Evolutionary conservation across 805 yeast species (phyloP).

Genomic region (Yamadazyma kitorensis): DNA sequence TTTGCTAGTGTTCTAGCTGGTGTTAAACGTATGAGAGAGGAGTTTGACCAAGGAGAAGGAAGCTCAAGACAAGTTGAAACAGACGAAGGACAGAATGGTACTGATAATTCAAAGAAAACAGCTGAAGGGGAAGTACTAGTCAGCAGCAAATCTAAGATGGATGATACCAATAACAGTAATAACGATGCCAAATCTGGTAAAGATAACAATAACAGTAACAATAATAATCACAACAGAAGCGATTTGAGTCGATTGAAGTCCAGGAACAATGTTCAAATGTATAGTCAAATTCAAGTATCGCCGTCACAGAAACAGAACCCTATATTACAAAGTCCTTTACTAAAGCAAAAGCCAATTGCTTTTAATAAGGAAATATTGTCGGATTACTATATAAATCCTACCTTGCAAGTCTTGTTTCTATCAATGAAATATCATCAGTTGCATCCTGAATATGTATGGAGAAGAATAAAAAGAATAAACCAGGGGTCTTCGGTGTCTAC

Average conservation of each 20-base stretch:
- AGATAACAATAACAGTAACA: no score
- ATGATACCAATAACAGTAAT: not conserved
- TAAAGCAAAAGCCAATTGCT: conserved; percentile 54
- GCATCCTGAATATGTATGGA: conserved; percentile 71
- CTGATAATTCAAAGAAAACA: no score
- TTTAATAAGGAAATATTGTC: conserved; percentile 50
- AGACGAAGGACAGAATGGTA: no score
- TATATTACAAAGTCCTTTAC: conserved; percentile 44
- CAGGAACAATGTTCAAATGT: conserved; percentile 12
- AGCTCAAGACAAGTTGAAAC: not conserved
- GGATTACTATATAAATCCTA: conserved; percentile 63
- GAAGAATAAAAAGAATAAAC: conserved; percentile 45
- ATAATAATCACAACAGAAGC: not conserved
- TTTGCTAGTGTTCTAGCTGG: conserved; percentile 71
- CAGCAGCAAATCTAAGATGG: no score
- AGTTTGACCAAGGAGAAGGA: conserved; percentile 17
- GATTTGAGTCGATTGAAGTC: no score
- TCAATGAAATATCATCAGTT: conserved; percentile 72
- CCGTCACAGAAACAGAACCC: conserved; percentile 75
- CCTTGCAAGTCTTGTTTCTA: conserved; percentile 57
- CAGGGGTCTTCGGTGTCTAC: conserved; percentile 28
- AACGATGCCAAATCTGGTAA: no score
- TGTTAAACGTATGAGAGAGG: conserved; percentile 57
- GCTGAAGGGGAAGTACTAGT: no score
- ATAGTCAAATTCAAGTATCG: conserved; percentile 47